phyloP scores from a whole-genome alignment of 2,329 filamentous ascomycete species.

The Elsinoe fawcettii region DNA sequence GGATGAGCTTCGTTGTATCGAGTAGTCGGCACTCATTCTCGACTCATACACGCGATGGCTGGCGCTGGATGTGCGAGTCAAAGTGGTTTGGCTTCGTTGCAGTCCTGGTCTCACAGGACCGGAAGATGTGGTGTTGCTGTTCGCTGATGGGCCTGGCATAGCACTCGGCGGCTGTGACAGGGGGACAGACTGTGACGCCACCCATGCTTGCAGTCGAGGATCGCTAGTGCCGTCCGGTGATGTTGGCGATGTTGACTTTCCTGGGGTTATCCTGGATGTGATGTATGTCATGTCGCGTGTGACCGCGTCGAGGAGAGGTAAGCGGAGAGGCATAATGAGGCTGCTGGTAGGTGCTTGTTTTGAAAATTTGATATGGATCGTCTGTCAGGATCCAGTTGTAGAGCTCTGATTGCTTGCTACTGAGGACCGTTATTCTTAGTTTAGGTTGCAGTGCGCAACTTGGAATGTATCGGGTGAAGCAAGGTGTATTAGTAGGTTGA shows the following conservation, averaged over 20 bases:
- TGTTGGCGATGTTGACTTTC: background rate
- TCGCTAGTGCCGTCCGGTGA: slow-evolving; percentile 8
- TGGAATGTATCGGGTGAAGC: too few species aligned
- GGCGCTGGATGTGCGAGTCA: slow-evolving; percentile 4
- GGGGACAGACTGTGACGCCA: background rate
- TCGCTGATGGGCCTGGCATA: background rate
- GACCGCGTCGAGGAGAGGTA: slow-evolving; percentile 4
- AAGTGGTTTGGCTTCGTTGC: slow-evolving; percentile 1
- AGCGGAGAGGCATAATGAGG: background rate
- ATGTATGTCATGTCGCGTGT: slow-evolving; percentile 13
- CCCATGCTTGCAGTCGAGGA: slow-evolving; percentile 6
- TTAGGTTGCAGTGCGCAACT: too few species aligned
- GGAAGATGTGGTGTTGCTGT: background rate
- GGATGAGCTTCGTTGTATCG: slow-evolving; percentile 1
- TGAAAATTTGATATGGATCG: background rate
- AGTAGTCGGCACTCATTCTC: slow-evolving; percentile 7
- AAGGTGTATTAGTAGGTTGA: too few species aligned
- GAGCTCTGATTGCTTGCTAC: background rate
- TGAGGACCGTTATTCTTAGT: too few species aligned
- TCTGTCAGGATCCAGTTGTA: background rate
- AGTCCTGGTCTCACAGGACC: background rate
- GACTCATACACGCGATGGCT: slow-evolving; percentile 9
- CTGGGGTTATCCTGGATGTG: slow-evolving; percentile 7
- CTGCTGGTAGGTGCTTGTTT: background rate
- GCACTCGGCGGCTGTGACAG: background rate